phyloP scores from a whole-genome alignment of 1,284 basidiomycete genomes.

The Ustilago xerochloae region DNA sequence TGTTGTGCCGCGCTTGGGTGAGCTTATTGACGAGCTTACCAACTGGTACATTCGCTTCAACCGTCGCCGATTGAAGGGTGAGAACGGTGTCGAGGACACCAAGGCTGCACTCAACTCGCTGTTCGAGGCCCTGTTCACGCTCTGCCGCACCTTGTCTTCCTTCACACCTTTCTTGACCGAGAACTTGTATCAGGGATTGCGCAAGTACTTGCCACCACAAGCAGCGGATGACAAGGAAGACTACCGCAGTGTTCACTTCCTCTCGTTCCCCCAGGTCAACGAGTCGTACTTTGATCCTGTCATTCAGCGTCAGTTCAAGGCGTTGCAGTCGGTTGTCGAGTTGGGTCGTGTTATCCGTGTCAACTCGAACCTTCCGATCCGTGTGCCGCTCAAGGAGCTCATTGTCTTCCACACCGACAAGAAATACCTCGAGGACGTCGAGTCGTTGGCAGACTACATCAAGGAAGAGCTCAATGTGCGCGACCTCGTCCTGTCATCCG shows the following conservation, averaged over 20 bases:
- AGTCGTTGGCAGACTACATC: slow-evolving; percentile 87
- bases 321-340: slow-evolving; percentile 95
- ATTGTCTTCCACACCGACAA: slow-evolving; percentile 91
- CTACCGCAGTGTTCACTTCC: slow-evolving; percentile 92
- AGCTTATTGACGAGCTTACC: slow-evolving; percentile 93
- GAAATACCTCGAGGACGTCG: slow-evolving; percentile 87
- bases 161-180: slow-evolving; percentile 99
- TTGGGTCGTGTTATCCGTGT: slow-evolving; percentile 90
- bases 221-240: slow-evolving; percentile 75
- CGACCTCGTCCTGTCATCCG: slow-evolving; percentile 86
- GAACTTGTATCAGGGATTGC: slow-evolving; percentile 92
- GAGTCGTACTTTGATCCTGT: slow-evolving; percentile 95
- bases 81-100: slow-evolving; percentile 90
- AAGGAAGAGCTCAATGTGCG: slow-evolving; percentile 95
- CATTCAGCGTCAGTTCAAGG: slow-evolving; percentile 93
- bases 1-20: slow-evolving; percentile 91
- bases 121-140: slow-evolving; percentile 92
- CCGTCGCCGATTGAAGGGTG: slow-evolving; percentile 92
- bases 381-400: slow-evolving; percentile 88
- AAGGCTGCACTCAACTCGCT: slow-evolving; percentile 90
- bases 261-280: slow-evolving; percentile 91
- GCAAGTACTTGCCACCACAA: slow-evolving; percentile 75
- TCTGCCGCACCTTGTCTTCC: slow-evolving; percentile 95
- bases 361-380: slow-evolving; percentile 77
- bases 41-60: slow-evolving; percentile 99